Evolutionary conservation across 805 yeast species (phyloP), one percentile per base, ranked within the genome.

Genomic region (Isabelozyma rhagii): DNA sequence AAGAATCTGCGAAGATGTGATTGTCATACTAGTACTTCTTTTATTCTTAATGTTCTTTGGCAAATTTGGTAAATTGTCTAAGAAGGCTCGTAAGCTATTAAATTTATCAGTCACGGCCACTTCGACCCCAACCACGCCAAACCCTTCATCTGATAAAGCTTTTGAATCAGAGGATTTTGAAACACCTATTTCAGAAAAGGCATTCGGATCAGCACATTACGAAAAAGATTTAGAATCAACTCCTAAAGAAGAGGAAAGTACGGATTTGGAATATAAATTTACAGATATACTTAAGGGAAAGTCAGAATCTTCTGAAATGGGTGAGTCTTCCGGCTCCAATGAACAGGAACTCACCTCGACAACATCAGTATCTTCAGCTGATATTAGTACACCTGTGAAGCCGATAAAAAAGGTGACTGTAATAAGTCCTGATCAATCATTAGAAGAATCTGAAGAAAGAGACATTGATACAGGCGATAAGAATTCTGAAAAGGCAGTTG

Each of bases 1-100:
- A 13, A 61, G 80, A 50, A 60, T 76, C 4, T 59, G 75, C 47
- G 86, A 82, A 55, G 83, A 81, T 55, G 67, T 79, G n/a, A 55
- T 75, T 4, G 79, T 79, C 14, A 71, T 82, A 8, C 45, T 69
- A 5, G 55, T 72, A 1, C 66, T 78, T 8, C 47, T 75, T 15
- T 47, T 64, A 1, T 59, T 77, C 2, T 58, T 77, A 5, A 61
- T 73, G 29, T 52, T 66, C 1, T 59, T 78, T 15, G 70, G 78
- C 0, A 69, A 58, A 52, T 52, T 69, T 7, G 77, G 76, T 2
- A 28, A 68, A 5, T 50, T 74, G 28, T 21, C 51, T 11, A 52
- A 44, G 41, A 47, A 48, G 17, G 29, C 52, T 10, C 46, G 47
- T 31, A 41, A 39, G 17, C 36, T 51, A 8, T 29, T 50, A 0